Percentiles rank a stretch among this genome's conserved stretches.
Evolutionary conservation across 768 basidiomycete genomes (phyloP).

Genomic region (Phylloporus scabripes): DNA sequence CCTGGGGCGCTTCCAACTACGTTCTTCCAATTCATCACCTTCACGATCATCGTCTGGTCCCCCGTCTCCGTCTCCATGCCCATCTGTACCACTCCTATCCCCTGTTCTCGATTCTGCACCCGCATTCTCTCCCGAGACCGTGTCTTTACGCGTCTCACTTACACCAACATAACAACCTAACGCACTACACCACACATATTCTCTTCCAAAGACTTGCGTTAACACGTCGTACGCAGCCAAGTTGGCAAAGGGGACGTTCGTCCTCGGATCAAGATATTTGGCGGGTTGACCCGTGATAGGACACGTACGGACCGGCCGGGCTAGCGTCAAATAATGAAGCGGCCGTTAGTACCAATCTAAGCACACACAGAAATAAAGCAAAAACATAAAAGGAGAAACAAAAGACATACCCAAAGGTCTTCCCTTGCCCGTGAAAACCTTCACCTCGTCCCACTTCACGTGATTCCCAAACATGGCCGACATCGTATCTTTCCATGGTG

Average conservation of each 20-base stretch:
- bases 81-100: too few relatives aligned
- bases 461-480: conserved; percentile 80
- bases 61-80: background rate
- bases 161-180: conserved; percentile 40
- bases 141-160: background rate
- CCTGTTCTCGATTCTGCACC: too few relatives aligned
- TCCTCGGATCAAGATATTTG: conserved; percentile 73
- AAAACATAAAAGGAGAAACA: background rate
- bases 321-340: conserved; percentile 31
- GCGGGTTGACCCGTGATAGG: conserved; percentile 76
- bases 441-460: conserved; percentile 71
- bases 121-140: too few relatives aligned
- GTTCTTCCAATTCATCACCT: conserved; percentile 8
- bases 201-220: conserved; percentile 55
- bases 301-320: conserved; percentile 60
- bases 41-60: too few relatives aligned
- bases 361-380: background rate
- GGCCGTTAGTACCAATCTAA: too few relatives aligned
- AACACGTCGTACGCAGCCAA: conserved; percentile 59
- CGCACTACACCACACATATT: conserved; percentile 57
- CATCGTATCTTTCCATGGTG: conserved; percentile 71
- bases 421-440: conserved; percentile 58
- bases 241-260: conserved; percentile 75
- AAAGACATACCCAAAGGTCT: conserved; percentile 54
- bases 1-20: conserved; percentile 12